Percentiles rank a stretch among this genome's conserved stretches.
These are phyloP conservation scores for Monosporascus sp. DNA, from an alignment of 2,329 filamentous ascomycete species.

Conservation along the genomic window DNA sequence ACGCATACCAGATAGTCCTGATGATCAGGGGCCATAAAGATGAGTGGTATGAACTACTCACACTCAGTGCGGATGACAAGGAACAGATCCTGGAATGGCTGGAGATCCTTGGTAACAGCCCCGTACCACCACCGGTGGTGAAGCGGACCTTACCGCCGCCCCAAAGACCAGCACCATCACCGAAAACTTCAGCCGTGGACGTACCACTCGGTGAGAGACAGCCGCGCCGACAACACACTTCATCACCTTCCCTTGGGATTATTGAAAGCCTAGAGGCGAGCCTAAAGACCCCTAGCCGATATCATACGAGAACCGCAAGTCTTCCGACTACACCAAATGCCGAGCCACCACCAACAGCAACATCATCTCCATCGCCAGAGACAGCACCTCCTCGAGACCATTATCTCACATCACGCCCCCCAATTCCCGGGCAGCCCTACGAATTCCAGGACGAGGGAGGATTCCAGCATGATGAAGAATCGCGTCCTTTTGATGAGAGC, in stretches of 20 bases:
- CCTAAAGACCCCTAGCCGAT: slow-evolving; percentile 29
- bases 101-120: slow-evolving; percentile 60
- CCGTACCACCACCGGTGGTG: slow-evolving; percentile 41
- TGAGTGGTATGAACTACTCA: slow-evolving; percentile 81
- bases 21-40: slow-evolving; percentile 76
- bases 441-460: slow-evolving; percentile 4
- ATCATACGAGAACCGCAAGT: slow-evolving; percentile 27
- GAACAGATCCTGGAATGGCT: slow-evolving; percentile 83
- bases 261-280: slow-evolving; percentile 16
- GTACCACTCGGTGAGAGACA: slow-evolving; percentile 35
- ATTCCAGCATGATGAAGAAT: slow-evolving; percentile 7
- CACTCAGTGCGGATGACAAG: slow-evolving; percentile 69
- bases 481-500: slow-evolving; percentile 28
- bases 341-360: slow-evolving; percentile 8
- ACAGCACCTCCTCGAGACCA: slow-evolving; percentile 34
- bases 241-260: slow-evolving; percentile 16
- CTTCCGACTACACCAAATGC: slow-evolving; percentile 23
- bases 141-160: slow-evolving; percentile 24
- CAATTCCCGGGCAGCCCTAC: slow-evolving; percentile 6
- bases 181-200: slow-evolving; percentile 23
- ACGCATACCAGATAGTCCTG: slow-evolving; percentile 66
- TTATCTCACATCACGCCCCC: slow-evolving; percentile 17
- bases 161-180: slow-evolving; percentile 16
- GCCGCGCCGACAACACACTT: slow-evolving; percentile 10
- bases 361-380: slow-evolving; percentile 25